phyloP scores from a whole-genome alignment of 2,329 filamentous ascomycete genomes.

The Samsoniella hepiali region DNA sequence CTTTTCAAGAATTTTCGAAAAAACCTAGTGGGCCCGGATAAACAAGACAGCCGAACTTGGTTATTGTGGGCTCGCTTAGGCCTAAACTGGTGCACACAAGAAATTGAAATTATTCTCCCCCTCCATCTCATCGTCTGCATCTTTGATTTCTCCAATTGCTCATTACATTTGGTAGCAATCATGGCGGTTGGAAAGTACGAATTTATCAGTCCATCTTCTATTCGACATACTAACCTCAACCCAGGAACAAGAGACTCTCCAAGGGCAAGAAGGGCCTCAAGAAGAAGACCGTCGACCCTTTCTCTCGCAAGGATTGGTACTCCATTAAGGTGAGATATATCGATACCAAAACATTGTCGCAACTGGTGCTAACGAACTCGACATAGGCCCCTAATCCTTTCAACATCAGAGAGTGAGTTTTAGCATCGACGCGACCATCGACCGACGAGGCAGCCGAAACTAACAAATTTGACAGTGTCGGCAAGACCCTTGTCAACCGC shows the following conservation, averaged over 20 bases:
- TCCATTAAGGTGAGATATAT: constrained; percentile 73
- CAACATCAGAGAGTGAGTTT: constrained; percentile 88
- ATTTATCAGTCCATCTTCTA: constrained; percentile 18
- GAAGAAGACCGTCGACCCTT: constrained; percentile 98
- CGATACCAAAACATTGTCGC: not conserved
- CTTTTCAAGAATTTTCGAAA: not conserved
- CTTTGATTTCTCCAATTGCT: constrained; percentile 42
- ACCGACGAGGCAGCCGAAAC: constrained; percentile 8
- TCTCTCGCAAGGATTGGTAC: constrained; percentile 99
- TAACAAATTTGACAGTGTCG: constrained; percentile 66
- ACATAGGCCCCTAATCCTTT: constrained; percentile 86
- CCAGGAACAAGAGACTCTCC: constrained; percentile 99
- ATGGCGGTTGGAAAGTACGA: constrained; percentile 61
- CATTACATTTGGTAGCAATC: constrained; percentile 49
- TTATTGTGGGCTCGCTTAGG: constrained; percentile 36
- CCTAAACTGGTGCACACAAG: constrained; percentile 39
- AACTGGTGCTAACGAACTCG: constrained; percentile 24
- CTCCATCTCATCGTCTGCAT: constrained; percentile 39
- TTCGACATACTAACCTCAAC: constrained; percentile 24
- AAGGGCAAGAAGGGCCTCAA: constrained; percentile 99
- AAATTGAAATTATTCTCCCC: constrained; percentile 40
- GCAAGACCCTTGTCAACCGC: constrained; percentile 99
- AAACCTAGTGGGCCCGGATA: constrained; percentile 27
- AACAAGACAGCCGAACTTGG: constrained; percentile 27
- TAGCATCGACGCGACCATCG: constrained; percentile 21